Evolutionary conservation across 73 alveolate genomes (phyloP).

Genomic region (Uronychia setigera): DNA sequence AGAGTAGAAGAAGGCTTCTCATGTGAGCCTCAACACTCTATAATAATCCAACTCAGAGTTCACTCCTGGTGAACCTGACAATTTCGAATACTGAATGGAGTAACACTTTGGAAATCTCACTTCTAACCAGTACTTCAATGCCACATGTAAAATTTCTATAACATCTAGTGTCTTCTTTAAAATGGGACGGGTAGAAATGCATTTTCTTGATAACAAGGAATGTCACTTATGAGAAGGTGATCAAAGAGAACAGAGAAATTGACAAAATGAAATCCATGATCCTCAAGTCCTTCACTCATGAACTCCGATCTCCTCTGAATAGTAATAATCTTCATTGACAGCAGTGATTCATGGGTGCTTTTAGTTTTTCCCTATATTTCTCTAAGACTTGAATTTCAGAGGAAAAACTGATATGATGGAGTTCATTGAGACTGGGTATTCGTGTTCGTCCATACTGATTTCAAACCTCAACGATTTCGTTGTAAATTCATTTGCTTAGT

Average conservation of each 20-base stretch:
- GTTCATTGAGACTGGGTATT: background rate
- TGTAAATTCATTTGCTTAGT: background rate
- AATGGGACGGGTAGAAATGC: background rate
- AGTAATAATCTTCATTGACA: background rate
- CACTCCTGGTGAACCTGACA: too few species aligned
- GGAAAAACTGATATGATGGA: background rate
- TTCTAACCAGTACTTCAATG: background rate
- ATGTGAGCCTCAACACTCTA: too few species aligned
- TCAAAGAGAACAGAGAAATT: background rate
- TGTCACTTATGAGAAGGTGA: background rate
- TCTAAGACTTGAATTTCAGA: background rate
- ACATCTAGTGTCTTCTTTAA: background rate
- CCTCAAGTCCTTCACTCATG: constrained; percentile 7
- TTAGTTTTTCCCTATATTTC: background rate
- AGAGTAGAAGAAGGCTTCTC: too few species aligned
- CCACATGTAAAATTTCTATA: background rate
- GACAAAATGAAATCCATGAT: background rate
- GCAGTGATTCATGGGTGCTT: background rate
- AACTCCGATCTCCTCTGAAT: constrained; percentile 6
- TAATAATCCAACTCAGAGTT: too few species aligned
- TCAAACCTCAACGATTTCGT: constrained; percentile 5
- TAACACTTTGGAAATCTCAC: background rate
- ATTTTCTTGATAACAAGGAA: background rate
- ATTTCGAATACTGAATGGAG: background rate
- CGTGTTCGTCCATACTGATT: background rate